phyloP scores from a whole-genome alignment of 495 filamentous ascomycete species.

The Parmelia sp. region DNA sequence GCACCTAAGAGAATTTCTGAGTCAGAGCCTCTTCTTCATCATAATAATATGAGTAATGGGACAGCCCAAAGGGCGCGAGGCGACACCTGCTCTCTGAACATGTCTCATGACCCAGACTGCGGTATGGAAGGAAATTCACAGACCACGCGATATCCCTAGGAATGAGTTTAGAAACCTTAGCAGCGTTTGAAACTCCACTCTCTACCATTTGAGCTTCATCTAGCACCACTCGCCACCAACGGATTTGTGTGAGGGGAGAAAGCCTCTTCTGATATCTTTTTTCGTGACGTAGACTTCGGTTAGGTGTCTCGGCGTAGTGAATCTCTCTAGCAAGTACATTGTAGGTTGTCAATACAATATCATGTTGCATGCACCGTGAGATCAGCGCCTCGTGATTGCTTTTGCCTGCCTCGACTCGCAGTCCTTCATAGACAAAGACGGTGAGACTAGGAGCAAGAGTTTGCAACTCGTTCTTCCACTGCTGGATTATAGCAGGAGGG shows the following conservation, averaged over 20 bases:
- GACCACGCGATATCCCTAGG: slow-evolving; percentile 73
- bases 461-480: slow-evolving; percentile 78
- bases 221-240: slow-evolving; percentile 89
- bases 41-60: background rate
- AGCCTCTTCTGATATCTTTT: slow-evolving; percentile 60
- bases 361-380: slow-evolving; percentile 48
- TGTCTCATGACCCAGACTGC: background rate
- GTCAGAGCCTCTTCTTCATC: background rate
- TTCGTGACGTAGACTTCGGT: slow-evolving; percentile 57
- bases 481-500: slow-evolving; percentile 70
- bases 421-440: slow-evolving; percentile 47
- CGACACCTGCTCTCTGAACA: background rate
- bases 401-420: slow-evolving; percentile 37
- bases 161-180: slow-evolving; percentile 69
- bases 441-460: slow-evolving; percentile 59
- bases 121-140: background rate
- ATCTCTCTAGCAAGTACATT: slow-evolving; percentile 69
- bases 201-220: slow-evolving; percentile 98
- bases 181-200: slow-evolving; percentile 75
- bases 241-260: slow-evolving; percentile 70
- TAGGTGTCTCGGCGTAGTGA: slow-evolving; percentile 61
- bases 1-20: slow-evolving; percentile 40
- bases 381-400: slow-evolving; percentile 42
- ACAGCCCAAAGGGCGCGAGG: background rate
- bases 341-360: slow-evolving; percentile 84